These are phyloP conservation scores for Crithidia bombi DNA, from an alignment of 208 protist species.

Conservation along the genomic window DNA sequence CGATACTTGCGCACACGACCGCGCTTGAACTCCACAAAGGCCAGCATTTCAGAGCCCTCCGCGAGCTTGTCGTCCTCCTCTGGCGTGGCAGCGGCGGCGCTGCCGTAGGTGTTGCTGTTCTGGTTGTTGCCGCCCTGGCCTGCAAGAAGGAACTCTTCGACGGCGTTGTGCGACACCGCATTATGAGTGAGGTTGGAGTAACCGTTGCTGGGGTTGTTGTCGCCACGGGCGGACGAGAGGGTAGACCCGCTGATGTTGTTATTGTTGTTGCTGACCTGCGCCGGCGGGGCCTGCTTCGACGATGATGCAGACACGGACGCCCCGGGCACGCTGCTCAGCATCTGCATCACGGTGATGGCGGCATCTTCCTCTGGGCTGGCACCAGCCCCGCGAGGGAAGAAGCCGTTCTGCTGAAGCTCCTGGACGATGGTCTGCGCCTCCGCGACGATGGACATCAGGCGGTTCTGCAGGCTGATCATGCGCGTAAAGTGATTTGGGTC, in stretches of 20 bases:
- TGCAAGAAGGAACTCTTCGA: slow-evolving; percentile 31
- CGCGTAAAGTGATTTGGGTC: slow-evolving; percentile 34
- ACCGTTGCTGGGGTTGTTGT: too few relatives aligned
- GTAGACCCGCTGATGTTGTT: slow-evolving; percentile 10
- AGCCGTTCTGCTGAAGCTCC: slow-evolving; percentile 51
- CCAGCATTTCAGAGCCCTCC: slow-evolving; percentile 46
- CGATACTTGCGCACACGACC: slow-evolving; percentile 77
- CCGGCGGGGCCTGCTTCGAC: slow-evolving; percentile 4
- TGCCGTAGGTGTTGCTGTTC: slow-evolving; percentile 17
- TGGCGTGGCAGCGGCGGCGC: neutral
- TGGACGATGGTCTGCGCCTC: slow-evolving; percentile 48
- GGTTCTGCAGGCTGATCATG: slow-evolving; percentile 50
- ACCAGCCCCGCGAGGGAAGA: slow-evolving; percentile 38
- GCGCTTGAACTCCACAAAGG: slow-evolving; percentile 90
- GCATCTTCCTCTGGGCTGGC: slow-evolving; percentile 35
- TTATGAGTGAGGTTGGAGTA: slow-evolving; percentile 14
- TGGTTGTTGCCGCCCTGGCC: slow-evolving; percentile 21
- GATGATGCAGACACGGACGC: too few relatives aligned
- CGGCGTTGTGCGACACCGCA: slow-evolving; percentile 32
- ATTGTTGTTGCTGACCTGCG: slow-evolving; percentile 11
- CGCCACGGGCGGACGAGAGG: neutral
- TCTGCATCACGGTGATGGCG: slow-evolving; percentile 38
- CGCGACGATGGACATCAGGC: slow-evolving; percentile 42
- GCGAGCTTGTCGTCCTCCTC: slow-evolving; percentile 28
- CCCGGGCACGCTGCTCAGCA: slow-evolving; percentile 27